A percentile compares a stretch with the other conserved stretches of the same genome.
phyloP scores from a whole-genome alignment of 495 filamentous ascomycete species.

The Neurospora sp. region DNA sequence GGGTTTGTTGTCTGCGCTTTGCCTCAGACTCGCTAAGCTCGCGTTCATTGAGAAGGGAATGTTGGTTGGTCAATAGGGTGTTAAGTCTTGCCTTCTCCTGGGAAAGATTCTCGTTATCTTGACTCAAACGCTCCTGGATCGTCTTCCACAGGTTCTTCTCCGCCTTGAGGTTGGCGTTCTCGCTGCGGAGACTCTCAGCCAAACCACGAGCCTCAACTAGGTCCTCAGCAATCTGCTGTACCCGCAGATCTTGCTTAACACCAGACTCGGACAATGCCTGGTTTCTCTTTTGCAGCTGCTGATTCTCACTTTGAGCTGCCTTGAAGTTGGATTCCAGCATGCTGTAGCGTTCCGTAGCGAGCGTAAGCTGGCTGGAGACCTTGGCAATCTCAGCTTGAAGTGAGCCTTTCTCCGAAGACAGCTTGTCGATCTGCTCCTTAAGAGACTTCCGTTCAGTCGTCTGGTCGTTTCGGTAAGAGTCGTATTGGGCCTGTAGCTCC shows the following conservation, averaged over 20 bases:
- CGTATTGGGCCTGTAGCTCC: slow-evolving; percentile 82
- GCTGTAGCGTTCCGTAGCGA: slow-evolving; percentile 73
- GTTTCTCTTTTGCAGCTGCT: slow-evolving; percentile 70
- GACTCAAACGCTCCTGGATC: slow-evolving; percentile 74
- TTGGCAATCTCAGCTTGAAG: slow-evolving; percentile 70
- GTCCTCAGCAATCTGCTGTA: slow-evolving; percentile 88
- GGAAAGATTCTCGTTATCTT: slow-evolving; percentile 74
- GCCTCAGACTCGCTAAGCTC: slow-evolving; percentile 76
- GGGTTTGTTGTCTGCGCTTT: slow-evolving; percentile 63
- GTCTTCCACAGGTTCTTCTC: slow-evolving; percentile 87
- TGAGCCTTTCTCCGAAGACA: slow-evolving; percentile 70
- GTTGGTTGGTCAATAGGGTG: slow-evolving; percentile 63
- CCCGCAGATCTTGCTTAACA: slow-evolving; percentile 79
- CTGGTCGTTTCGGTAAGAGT: slow-evolving; percentile 79
- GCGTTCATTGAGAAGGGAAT: slow-evolving; percentile 81
- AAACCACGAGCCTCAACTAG: slow-evolving; percentile 74
- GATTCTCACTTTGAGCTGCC: slow-evolving; percentile 73
- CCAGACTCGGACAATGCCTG: slow-evolving; percentile 66
- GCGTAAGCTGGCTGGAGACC: slow-evolving; percentile 67
- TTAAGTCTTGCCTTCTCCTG: slow-evolving; percentile 79
- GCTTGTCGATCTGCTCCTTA: slow-evolving; percentile 74
- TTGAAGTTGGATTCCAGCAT: slow-evolving; percentile 83
- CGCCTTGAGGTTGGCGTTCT: slow-evolving; percentile 84
- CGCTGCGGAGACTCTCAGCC: slow-evolving; percentile 77
- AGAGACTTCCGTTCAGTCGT: slow-evolving; percentile 65